Evolutionary conservation across 345 rosid genomes (phyloP).

Genomic region (Citrus medica): DNA sequence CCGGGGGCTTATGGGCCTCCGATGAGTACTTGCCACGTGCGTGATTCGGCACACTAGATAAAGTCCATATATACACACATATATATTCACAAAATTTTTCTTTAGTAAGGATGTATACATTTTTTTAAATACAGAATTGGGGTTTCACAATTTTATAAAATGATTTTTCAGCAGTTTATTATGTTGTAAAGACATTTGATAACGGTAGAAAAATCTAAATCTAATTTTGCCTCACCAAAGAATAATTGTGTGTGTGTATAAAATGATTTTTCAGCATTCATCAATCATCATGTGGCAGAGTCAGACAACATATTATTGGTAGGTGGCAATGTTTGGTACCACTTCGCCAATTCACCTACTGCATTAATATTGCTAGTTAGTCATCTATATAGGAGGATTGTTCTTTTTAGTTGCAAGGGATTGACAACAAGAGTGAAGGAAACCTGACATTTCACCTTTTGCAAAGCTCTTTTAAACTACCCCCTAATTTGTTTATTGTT

Average conservation of each 20-base stretch:
- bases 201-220: no score
- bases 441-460: conserved; percentile 32
- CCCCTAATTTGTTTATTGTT: conserved; percentile 7
- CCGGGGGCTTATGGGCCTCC: no score
- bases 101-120: no score
- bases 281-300: not conserved
- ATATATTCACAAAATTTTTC: no score
- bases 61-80: no score
- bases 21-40: fast-evolving
- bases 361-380: not conserved
- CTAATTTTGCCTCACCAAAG: no score
- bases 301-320: not conserved
- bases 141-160: no score
- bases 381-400: conserved; percentile 2
- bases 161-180: no score
- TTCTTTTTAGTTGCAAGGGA: not conserved
- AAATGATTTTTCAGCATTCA: not conserved
- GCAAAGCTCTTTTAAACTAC: conserved; percentile 2
- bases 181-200: no score
- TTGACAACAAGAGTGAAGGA: conserved; percentile 10
- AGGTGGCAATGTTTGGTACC: not conserved
- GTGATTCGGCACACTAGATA: no score
- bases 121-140: no score
- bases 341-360: conserved; percentile 6
- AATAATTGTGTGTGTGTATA: no score